A percentile compares a stretch with the other conserved stretches of the same genome.
Evolutionary conservation across 129 eudicot genomes (phyloP).

Genomic region (Chrysanthemum makinoi): DNA sequence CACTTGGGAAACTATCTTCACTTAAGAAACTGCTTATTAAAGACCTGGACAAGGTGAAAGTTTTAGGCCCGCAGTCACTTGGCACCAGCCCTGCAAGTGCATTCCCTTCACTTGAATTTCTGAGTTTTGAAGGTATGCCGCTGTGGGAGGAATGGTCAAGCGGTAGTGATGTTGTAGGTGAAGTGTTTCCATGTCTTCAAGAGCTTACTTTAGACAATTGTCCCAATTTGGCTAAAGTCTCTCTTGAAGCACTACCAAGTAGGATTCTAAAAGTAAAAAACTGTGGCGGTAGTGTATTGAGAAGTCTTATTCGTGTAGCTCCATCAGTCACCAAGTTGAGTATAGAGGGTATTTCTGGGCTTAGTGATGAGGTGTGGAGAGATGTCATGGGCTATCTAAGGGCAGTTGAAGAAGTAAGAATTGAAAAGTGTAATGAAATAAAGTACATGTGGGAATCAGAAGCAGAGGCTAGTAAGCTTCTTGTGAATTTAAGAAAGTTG

Average conservation of each 20-base stretch:
- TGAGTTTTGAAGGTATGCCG: not conserved
- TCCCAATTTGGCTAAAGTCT: no score
- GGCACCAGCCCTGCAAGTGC: not conserved
- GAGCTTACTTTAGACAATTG: not conserved
- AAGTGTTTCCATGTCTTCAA: constrained; percentile 4
- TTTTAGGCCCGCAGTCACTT: not conserved
- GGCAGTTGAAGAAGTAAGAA: not conserved
- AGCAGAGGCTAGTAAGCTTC: constrained; percentile 1
- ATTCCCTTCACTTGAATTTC: constrained; percentile 13
- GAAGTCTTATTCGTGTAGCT: not conserved
- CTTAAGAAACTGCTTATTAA: constrained; percentile 5
- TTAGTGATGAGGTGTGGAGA: constrained; percentile 16
- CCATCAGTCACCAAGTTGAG: not conserved
- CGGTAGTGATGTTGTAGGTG: not conserved
- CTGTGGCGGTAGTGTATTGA: not conserved
- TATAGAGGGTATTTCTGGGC: not conserved
- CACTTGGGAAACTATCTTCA: constrained; percentile 4
- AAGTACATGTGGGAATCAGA: constrained; percentile 23
- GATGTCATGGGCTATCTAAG: constrained; percentile 1
- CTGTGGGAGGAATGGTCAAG: constrained; percentile 10
- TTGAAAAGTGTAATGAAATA: not conserved
- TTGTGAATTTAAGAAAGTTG: constrained; percentile 10
- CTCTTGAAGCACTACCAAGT: no score
- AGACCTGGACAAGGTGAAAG: not conserved
- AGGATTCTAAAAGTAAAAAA: rapidly evolving